phyloP scores from a whole-genome alignment of 2,329 filamentous ascomycete species.

The Sporothrix pseudoabietina region DNA sequence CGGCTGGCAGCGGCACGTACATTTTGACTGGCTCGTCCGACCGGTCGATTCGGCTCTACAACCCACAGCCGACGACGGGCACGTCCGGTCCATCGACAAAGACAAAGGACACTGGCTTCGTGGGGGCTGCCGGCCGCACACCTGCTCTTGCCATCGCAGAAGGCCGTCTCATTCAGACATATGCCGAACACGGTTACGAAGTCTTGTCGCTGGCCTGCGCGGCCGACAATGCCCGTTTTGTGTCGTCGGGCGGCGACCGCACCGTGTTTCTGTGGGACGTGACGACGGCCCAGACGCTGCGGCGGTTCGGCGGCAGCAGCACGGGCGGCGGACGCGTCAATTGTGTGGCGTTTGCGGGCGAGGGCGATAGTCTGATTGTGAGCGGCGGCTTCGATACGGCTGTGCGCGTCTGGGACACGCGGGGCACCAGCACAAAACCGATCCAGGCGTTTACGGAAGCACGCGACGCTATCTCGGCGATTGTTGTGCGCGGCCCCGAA shows the following conservation, averaged over 20 bases:
- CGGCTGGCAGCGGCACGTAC: slow-evolving; percentile 70
- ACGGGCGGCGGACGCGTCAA: slow-evolving; percentile 68
- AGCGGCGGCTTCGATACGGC: slow-evolving; percentile 74
- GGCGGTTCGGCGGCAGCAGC: slow-evolving; percentile 70
- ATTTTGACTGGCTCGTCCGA: slow-evolving; percentile 86
- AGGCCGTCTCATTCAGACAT: slow-evolving; percentile 77
- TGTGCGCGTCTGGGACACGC: slow-evolving; percentile 75
- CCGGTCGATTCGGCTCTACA: slow-evolving; percentile 83
- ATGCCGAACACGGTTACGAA: slow-evolving; percentile 87
- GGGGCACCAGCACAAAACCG: slow-evolving; percentile 57
- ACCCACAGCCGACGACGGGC: slow-evolving; percentile 60
- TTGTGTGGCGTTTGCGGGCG: slow-evolving; percentile 75
- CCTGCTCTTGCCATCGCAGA: slow-evolving; percentile 43
- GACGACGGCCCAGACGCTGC: slow-evolving; percentile 71
- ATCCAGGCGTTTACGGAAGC: slow-evolving; percentile 75
- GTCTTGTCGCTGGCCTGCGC: slow-evolving; percentile 79
- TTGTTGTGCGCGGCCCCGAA: slow-evolving; percentile 54
- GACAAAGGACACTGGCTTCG: slow-evolving; percentile 20
- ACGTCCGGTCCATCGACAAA: slow-evolving; percentile 33
- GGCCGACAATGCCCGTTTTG: slow-evolving; percentile 79
- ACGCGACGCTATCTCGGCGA: slow-evolving; percentile 64
- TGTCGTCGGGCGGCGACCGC: slow-evolving; percentile 86
- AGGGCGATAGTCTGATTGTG: slow-evolving; percentile 71
- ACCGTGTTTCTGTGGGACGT: slow-evolving; percentile 96
- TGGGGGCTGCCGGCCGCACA: slow-evolving; percentile 39